Evolutionary conservation across 192 early-diverging fungal species (phyloP).

Genomic region (Rhizophlyctis rosea): DNA sequence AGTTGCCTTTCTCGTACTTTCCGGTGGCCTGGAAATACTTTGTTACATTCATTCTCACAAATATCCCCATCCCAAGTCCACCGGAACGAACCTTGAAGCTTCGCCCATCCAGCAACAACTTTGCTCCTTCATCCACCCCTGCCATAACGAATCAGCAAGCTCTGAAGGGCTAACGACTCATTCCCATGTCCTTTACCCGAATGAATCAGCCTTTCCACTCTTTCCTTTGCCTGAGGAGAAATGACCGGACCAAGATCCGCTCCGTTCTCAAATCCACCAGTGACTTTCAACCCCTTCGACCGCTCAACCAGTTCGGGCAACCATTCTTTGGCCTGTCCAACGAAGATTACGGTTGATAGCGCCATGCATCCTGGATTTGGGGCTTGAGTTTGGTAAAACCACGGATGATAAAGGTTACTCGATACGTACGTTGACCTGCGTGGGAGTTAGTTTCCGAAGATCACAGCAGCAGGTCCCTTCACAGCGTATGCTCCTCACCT

Average conservation of each 20-base stretch:
- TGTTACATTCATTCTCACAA: neutral
- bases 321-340: slow-evolving; percentile 81
- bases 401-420: too few species aligned
- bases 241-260: slow-evolving; percentile 93
- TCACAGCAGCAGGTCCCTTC: too few species aligned
- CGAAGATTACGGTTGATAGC: slow-evolving; percentile 86
- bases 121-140: slow-evolving; percentile 77
- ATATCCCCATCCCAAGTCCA: too few species aligned
- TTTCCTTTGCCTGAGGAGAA: slow-evolving; percentile 67
- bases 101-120: slow-evolving; percentile 84
- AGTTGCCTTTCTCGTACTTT: slow-evolving; percentile 86
- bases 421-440: too few species aligned
- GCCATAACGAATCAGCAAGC: neutral
- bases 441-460: too few species aligned
- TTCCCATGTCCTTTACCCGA: too few species aligned
- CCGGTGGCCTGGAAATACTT: neutral
- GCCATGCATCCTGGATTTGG: slow-evolving; percentile 99
- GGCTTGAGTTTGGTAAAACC: too few species aligned
- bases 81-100: slow-evolving; percentile 47
- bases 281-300: slow-evolving; percentile 76
- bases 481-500: too few species aligned
- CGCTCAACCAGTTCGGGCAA: slow-evolving; percentile 86
- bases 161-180: too few species aligned
- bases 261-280: slow-evolving; percentile 77
- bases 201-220: slow-evolving; percentile 75